Evolutionary conservation across 805 yeast species (phyloP), one percentile per base, ranked within the genome.

Genomic region (Barnettozyma sucrosica): DNA sequence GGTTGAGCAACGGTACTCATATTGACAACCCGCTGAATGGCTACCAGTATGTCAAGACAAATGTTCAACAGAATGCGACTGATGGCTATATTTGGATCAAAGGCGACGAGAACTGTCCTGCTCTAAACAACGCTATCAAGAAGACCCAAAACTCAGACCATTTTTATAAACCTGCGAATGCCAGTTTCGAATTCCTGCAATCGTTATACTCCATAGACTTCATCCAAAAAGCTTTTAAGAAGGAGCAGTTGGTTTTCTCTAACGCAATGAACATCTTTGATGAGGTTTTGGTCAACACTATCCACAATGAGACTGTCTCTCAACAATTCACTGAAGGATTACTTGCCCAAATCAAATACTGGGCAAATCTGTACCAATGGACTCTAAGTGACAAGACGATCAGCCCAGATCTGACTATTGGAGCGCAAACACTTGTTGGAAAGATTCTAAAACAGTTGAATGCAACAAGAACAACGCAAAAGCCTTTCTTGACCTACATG

Each of bases 31-130:
- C 78, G 5, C 56, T 69, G 28, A 61, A 61, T 45, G 77, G 76
- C 10, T 72, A 73, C 57, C 79, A 75, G 58, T 74, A 74, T 48
- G 75, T 72, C 13, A 62, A 64, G 49, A 62, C 68, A 55, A 67
- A 66, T 44, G 61, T 67, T 30, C 67, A 68, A 51, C 65, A 61
- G 43, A 61, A 57, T 18, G 62, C 57, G 13, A 64, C 75, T 10
- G 66, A 62, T n/a, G 60, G 66, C 25, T 64, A 63, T 52, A 69
- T 72, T 57, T 67, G 69, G 69, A 62, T 68, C 45, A 64, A 68
- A 51, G 78, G 77, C 43, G 72, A 68, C 50, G 67, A 45, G 9
- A 54, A 62, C 47, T 74, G 79, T 62, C 76, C 77, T 19, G 57
- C 66, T 9, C 61, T 64, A 36, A 63, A 58, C 43, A 54, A 41